Percentiles rank a stretch among this genome's conserved stretches.
phyloP scores from a whole-genome alignment of 192 early-diverging fungal species.

The Coemansia sp. region DNA sequence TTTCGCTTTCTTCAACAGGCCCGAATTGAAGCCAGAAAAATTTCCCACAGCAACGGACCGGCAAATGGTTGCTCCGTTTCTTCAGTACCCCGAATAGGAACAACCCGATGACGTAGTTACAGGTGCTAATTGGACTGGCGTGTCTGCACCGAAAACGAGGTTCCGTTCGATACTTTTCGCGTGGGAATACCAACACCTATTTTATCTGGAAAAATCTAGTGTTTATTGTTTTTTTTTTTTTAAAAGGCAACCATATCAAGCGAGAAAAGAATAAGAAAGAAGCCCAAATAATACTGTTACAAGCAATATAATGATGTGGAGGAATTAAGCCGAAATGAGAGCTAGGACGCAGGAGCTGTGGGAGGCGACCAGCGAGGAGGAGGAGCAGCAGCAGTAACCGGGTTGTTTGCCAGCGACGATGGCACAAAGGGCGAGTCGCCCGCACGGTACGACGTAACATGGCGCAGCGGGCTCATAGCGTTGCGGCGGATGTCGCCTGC shows the following conservation, averaged over 20 bases:
- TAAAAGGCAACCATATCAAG: neutral
- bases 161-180: too few relatives aligned
- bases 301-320: slow-evolving; percentile 10
- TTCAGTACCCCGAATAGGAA: too few relatives aligned
- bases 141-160: too few relatives aligned
- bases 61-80: too few relatives aligned
- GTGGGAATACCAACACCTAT: too few relatives aligned
- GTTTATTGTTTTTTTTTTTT: neutral
- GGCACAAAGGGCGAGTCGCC: neutral
- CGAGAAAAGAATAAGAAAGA: neutral
- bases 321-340: neutral
- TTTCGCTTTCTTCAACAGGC: too few relatives aligned
- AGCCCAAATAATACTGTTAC: slow-evolving; percentile 23
- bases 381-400: neutral
- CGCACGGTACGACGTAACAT: slow-evolving; percentile 18
- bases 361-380: slow-evolving; percentile 35
- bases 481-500: slow-evolving; percentile 29
- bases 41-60: too few relatives aligned
- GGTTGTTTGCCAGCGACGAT: slow-evolving; percentile 5
- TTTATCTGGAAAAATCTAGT: neutral
- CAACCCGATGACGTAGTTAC: too few relatives aligned
- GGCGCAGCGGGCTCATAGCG: slow-evolving; percentile 43
- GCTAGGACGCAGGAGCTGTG: slow-evolving; percentile 9
- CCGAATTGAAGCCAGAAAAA: too few relatives aligned
- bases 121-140: too few relatives aligned